Evolutionary conservation across 163 green algal genomes (phyloP).

Genomic region (Picocystis sp.): DNA sequence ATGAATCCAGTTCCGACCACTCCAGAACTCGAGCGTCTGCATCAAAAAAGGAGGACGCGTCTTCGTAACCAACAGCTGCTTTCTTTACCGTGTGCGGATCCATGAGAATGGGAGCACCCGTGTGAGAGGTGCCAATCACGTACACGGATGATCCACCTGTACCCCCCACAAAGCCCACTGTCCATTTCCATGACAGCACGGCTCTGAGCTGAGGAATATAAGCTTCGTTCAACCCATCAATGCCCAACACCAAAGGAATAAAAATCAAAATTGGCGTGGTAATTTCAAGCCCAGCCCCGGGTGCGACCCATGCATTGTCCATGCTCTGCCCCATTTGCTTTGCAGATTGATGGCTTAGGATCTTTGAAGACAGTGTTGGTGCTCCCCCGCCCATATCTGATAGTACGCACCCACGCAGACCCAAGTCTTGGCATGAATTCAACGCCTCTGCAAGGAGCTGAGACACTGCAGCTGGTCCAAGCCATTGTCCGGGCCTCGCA

Average conservation of each 20-base stretch:
- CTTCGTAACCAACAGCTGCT: neutral
- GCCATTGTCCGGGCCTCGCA: too few relatives aligned
- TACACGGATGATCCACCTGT: constrained; percentile 63
- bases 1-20: constrained; percentile 54
- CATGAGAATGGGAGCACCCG: too few relatives aligned
- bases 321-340: too few relatives aligned
- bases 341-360: too few relatives aligned
- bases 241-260: constrained; percentile 66
- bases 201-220: constrained; percentile 65
- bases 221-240: constrained; percentile 46
- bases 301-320: too few relatives aligned
- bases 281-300: too few relatives aligned
- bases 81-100: constrained; percentile 12
- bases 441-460: too few relatives aligned
- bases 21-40: constrained; percentile 39
- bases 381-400: too few relatives aligned
- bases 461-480: too few relatives aligned
- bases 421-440: too few relatives aligned
- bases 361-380: too few relatives aligned
- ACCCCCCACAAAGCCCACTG: constrained; percentile 77
- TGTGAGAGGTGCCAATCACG: constrained; percentile 42
- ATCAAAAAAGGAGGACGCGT: constrained; percentile 40
- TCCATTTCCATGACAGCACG: constrained; percentile 61
- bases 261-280: constrained; percentile 35
- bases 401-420: too few relatives aligned